Evolutionary conservation across 2,329 filamentous ascomycete species (phyloP), one percentile per base, ranked within the genome.

Genomic region (Furcasterigmium sp.): DNA sequence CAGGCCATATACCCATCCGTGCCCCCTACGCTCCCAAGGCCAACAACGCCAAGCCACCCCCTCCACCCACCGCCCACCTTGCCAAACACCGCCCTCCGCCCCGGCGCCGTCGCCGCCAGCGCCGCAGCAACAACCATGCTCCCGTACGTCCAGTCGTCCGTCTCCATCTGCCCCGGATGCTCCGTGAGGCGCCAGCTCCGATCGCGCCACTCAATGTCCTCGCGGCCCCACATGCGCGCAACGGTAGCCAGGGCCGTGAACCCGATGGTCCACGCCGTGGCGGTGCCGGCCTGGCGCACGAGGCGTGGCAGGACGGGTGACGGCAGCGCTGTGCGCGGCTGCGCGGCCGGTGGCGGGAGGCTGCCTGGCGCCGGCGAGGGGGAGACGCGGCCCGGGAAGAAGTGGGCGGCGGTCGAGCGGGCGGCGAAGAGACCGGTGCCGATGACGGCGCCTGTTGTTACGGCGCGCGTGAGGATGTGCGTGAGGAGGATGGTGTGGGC

Each of bases 201-300:
- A 55, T 85, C 80, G 53, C 74, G 61, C 80, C 80, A 85, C 58
- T 85, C 80, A 25, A 85, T 76, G 32, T 73, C 66, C 50, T 78
- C 70, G 14, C 68, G 65, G 0, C 74, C 77, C 42, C 62, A 62
- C 80, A 85, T 84, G 3, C 71, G 63, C 0, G 55, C 64, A 21
- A 61, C 56, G 4, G 78, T 62, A 50, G 63, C 70, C 5, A 72
- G 45, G 2, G 61, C 61, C 19, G 73, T 60, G 2, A 77, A 47
- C 1, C 64, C 68, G 1, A 71, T 53, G 1, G 69, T 74, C 20
- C 73, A 48, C 2, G 73, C 43, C 4, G 68, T 67, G 43, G 72
- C 72, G 2, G 63, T 64, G 8, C 72, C 70, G 1, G 70, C 62
- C 9, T 68, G 63, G 26, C 63, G 66, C 13, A 80, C 56, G n/a